These are phyloP conservation scores for Cornus controversa DNA, from an alignment of 148 eudicot genomes.

Conservation along the genomic window DNA sequence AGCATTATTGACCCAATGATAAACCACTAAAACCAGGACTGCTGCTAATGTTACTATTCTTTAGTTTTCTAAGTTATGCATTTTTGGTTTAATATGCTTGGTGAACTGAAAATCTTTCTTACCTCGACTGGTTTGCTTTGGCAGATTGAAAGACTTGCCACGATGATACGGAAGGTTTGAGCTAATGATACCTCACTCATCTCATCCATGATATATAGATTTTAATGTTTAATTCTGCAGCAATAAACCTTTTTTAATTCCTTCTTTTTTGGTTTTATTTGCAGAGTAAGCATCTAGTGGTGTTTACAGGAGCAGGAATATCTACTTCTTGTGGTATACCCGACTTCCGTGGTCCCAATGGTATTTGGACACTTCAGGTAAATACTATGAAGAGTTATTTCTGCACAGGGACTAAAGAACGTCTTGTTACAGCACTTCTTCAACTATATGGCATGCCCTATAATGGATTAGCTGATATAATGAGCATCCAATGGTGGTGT, in stretches of 20 bases:
- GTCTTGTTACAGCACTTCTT: not conserved
- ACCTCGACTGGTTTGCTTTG: slow-evolving; percentile 17
- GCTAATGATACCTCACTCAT: not conserved
- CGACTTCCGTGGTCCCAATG: slow-evolving; percentile 97
- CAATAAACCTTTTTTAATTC: not conserved
- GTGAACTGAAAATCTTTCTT: slow-evolving; percentile 3
- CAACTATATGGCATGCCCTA: not conserved
- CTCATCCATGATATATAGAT: not conserved
- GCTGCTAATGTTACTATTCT: not conserved
- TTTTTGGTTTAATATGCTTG: not conserved
- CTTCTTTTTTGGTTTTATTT: slow-evolving; percentile 14
- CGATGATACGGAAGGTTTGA: slow-evolving; percentile 70
- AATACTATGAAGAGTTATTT: not conserved
- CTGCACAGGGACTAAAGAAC: not conserved
- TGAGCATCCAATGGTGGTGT: too few species aligned
- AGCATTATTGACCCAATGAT: too few species aligned
- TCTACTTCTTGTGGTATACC: slow-evolving; percentile 98
- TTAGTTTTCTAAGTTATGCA: not conserved
- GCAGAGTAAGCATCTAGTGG: slow-evolving; percentile 98
- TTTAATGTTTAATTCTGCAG: slow-evolving; percentile 2
- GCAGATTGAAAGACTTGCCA: slow-evolving; percentile 80
- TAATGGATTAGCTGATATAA: not conserved
- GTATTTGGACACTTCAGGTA: slow-evolving; percentile 99
- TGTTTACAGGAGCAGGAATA: slow-evolving; percentile 96
- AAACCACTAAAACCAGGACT: not conserved